Conservation (phyloP, 202 grass and related monocot genomes). For the Bolboschoenoplectus hybrid region DNA sequence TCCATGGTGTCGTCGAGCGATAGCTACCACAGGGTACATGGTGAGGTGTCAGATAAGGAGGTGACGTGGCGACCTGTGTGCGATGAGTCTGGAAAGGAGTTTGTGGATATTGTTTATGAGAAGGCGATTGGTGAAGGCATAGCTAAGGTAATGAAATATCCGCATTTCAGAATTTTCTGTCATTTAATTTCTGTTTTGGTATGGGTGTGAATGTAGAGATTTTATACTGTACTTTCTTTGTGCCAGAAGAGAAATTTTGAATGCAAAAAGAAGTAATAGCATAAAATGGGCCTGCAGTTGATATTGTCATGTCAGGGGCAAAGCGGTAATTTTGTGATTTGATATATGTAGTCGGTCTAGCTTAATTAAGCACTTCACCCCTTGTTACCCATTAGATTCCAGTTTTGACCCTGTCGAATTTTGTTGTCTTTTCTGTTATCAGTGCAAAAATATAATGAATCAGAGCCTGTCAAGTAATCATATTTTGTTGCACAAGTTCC, state of each 20-base stretch:
- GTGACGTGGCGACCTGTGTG: conserved; percentile 57
- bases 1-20: conserved; percentile 45
- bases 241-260: too few species aligned
- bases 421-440: too few species aligned
- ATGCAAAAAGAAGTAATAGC: too few species aligned
- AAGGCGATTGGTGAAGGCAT: conserved; percentile 79
- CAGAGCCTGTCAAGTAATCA: not conserved
- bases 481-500: not conserved
- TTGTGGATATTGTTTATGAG: conserved; percentile 86
- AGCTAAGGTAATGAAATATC: conserved; percentile 60
- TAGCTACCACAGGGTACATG: conserved; percentile 72
- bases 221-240: too few species aligned
- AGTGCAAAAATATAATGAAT: not conserved
- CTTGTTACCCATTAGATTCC: not conserved
- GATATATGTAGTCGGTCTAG: not conserved
- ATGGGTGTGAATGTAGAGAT: too few species aligned
- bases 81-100: conserved; percentile 72
- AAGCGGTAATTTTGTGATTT: conserved; percentile 4
- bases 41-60: conserved; percentile 58
- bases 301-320: not conserved
- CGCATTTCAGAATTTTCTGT: not conserved
- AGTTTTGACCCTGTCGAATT: not conserved
- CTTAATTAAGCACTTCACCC: not conserved
- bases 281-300: not conserved
- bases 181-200: not conserved